Conservation (phyloP, 2,329 filamentous ascomycete species). For the Neurospora crassa region DNA sequence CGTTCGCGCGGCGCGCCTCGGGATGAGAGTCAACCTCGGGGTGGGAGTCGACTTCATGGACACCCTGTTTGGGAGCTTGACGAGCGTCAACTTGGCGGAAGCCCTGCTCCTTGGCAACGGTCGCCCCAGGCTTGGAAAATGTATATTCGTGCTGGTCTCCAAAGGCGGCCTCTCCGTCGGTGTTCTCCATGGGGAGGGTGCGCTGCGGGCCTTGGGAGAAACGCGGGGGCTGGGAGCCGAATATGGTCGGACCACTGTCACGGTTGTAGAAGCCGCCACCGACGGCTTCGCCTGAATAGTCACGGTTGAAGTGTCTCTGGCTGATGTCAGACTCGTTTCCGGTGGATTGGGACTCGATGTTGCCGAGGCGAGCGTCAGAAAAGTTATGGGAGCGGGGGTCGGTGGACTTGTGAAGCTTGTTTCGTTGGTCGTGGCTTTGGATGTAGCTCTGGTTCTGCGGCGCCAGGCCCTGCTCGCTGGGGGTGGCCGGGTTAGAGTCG, state of each 20-base stretch:
- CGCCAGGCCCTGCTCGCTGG: slow-evolving; percentile 3
- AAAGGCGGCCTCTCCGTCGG: background rate
- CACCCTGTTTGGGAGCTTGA: background rate
- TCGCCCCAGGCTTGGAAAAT: background rate
- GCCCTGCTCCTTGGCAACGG: background rate
- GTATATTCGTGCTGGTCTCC: background rate
- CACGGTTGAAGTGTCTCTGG: background rate
- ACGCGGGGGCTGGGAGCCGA: background rate
- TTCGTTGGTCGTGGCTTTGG: slow-evolving; percentile 6
- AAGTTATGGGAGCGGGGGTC: slow-evolving; percentile 12
- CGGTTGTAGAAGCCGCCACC: slow-evolving; percentile 11
- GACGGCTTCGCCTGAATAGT: slow-evolving; percentile 5
- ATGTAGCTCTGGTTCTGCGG: slow-evolving; percentile 2
- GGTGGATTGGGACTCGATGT: slow-evolving; percentile 2
- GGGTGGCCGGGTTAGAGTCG: slow-evolving; percentile 1
- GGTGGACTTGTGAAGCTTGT: slow-evolving; percentile 13
- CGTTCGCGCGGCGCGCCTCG: background rate
- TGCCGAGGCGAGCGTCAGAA: slow-evolving; percentile 11
- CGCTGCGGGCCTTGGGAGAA: background rate
- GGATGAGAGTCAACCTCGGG: background rate
- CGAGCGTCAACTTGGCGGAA: background rate
- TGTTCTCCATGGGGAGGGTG: background rate
- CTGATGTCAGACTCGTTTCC: background rate
- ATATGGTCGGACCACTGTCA: background rate
- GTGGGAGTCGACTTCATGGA: background rate